Conservation (phyloP, 192 early-diverging fungal species). For the Rhizophagus sp. region DNA sequence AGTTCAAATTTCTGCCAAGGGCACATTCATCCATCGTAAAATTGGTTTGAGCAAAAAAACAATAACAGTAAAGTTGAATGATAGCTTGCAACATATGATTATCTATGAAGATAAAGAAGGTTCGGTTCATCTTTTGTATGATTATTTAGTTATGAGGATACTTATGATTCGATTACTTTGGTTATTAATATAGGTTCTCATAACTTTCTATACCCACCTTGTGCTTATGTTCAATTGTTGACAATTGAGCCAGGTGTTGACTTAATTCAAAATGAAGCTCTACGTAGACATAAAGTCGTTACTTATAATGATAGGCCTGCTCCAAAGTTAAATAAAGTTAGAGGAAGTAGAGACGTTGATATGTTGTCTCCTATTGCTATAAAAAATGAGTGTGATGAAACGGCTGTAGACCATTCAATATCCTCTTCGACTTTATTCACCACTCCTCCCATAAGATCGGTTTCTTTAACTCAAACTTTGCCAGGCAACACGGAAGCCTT, state of each 20-base stretch:
- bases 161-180: neutral
- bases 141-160: neutral
- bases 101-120: constrained; percentile 18
- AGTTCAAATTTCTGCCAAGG: constrained; percentile 37
- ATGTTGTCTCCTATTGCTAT: too few species aligned
- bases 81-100: constrained; percentile 16
- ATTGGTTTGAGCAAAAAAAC: constrained; percentile 45
- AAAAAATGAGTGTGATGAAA: neutral
- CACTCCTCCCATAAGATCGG: neutral
- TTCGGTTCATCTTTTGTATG: neutral
- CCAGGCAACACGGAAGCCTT: neutral
- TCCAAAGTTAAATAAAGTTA: neutral
- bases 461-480: neutral
- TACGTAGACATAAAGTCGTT: neutral
- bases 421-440: neutral
- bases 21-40: constrained; percentile 43
- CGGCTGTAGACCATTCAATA: neutral
- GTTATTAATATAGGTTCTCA: neutral
- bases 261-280: neutral
- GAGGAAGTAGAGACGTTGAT: too few species aligned
- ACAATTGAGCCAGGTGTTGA: constrained; percentile 10
- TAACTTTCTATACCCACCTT: constrained; percentile 6
- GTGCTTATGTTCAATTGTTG: constrained; percentile 19
- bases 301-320: neutral
- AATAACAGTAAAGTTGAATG: constrained; percentile 32